Evolutionary conservation across 139 green algal species (phyloP).

Genomic region (Monoraphidium neglectum): DNA sequence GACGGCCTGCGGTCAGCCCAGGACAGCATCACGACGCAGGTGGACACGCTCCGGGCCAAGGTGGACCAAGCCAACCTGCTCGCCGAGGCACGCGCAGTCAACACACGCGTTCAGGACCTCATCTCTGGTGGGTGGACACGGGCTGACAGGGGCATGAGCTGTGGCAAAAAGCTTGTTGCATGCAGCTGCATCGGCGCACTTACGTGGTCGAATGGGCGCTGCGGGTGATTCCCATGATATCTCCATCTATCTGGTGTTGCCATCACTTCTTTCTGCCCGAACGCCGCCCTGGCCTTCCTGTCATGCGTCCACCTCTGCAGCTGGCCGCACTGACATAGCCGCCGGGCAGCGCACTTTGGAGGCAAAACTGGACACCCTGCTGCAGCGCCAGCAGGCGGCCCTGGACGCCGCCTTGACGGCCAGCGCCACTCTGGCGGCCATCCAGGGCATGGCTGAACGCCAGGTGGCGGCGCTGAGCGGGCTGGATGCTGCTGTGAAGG

Average conservation of each 20-base stretch:
- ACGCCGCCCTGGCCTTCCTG: too few relatives aligned
- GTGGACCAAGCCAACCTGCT: slow-evolving; percentile 65
- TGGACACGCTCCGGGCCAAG: slow-evolving; percentile 48
- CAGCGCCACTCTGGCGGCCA: slow-evolving; percentile 41
- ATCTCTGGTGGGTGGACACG: slow-evolving; percentile 47
- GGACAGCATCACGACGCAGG: slow-evolving; percentile 38
- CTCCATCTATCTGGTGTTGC: slow-evolving; percentile 1
- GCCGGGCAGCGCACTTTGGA: slow-evolving; percentile 50
- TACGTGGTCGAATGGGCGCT: not conserved
- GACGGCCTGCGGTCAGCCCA: slow-evolving; percentile 9
- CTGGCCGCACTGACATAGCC: slow-evolving; percentile 57
- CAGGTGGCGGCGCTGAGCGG: slow-evolving; percentile 52
- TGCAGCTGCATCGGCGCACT: not conserved
- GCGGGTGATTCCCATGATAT: not conserved
- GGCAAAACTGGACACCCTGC: slow-evolving; percentile 46
- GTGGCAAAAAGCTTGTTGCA: not conserved
- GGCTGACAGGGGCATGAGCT: not conserved
- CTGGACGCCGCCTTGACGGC: slow-evolving; percentile 38
- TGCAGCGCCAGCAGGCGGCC: slow-evolving; percentile 60
- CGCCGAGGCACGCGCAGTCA: slow-evolving; percentile 46
- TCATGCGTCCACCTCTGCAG: slow-evolving; percentile 16
- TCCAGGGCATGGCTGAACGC: slow-evolving; percentile 33
- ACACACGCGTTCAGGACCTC: slow-evolving; percentile 60
- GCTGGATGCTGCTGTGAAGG: slow-evolving; percentile 50
- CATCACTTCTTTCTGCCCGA: not conserved